Base-by-base conservation (phyloP, 2,329 filamentous ascomycete species). In the Blastomyces gilchristii region DNA sequence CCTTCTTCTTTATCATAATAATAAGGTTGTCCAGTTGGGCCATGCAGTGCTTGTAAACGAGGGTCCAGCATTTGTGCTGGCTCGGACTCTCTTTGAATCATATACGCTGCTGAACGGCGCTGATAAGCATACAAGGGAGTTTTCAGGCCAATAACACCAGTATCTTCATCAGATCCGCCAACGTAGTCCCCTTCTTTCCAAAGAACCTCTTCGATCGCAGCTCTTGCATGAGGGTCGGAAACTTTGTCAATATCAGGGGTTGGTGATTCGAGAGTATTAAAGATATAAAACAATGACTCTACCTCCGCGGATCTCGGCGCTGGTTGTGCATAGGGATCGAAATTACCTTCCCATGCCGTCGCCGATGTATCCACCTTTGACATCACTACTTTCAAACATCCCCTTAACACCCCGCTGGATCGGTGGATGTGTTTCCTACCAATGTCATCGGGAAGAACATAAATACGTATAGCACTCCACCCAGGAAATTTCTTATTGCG, bases 41-140 rank as follows among this genome's bases (percentile, higher is more conserved):
- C 87, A 1, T 71, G 69, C 1, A 85, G 78, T 4, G 76, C 68
- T 60, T 86, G 81, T 2, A 96, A 77, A 5, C 92, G 83, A 11
- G 92, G 90, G 73, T 97, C 92, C 9, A 91, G 75, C 6, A 85
- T 78, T 37, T 83, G 78, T 5, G 81, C 80, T 0, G 88, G 85
- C 28, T 85, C 81, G 6, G 82, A 75, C 74, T 97, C 93, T 61
- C 87, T 86, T 71, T 94, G 87, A 22, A 96, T 76, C 91, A 97
- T 97, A 37, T 87, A 73, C 3, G 89, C 90, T 0, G 88, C 87
- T 0, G 91, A 93, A 54, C 87, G 83, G 60, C 87, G 82, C 72
- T 97, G 93, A 69, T 96, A 95, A 0, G 83, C 81, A 71, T 94
- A 89, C 0, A 97, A 78, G 0, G 76, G 76, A 0, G 90, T 89